Evolutionary conservation across 495 filamentous ascomycete genomes (phyloP).

Genomic region (Aspergillus ellipticus): DNA sequence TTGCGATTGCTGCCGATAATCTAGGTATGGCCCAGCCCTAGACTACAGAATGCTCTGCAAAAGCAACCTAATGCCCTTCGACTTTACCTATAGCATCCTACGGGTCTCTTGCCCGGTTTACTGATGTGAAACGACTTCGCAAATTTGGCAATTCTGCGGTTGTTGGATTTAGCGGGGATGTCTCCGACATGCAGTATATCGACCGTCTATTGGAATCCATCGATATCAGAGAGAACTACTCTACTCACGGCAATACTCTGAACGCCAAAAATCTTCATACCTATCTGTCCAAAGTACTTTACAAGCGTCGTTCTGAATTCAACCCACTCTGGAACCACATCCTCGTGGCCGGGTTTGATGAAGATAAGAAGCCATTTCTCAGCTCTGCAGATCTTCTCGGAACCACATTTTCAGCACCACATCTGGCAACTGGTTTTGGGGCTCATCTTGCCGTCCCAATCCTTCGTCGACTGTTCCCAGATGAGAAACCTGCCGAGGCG

Average conservation of each 20-base stretch:
- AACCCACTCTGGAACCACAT: conserved; percentile 97
- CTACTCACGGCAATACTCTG: conserved; percentile 54
- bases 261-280: conserved; percentile 93
- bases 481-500: conserved; percentile 67
- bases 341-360: conserved; percentile 84
- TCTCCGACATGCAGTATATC: conserved; percentile 97
- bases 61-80: not conserved
- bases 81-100: conserved; percentile 69
- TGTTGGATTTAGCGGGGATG: conserved; percentile 87
- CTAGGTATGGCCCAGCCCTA: conserved; percentile 56
- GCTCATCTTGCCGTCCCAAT: conserved; percentile 90
- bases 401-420: conserved; percentile 82
- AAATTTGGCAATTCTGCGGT: conserved; percentile 70
- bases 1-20: conserved; percentile 95
- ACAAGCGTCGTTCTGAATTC: conserved; percentile 89
- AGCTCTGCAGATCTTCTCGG: conserved; percentile 87
- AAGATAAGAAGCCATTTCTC: conserved; percentile 76
- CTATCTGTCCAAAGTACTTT: conserved; percentile 91
- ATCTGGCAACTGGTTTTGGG: conserved; percentile 90
- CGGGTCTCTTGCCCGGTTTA: conserved; percentile 94
- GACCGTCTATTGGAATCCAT: conserved; percentile 84
- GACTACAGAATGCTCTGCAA: not conserved
- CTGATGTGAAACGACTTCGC: conserved; percentile 85
- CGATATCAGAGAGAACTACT: conserved; percentile 85
- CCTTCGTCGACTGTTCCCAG: conserved; percentile 73